phyloP scores from a whole-genome alignment of 148 eudicot genomes.

The Oxyria digyna region DNA sequence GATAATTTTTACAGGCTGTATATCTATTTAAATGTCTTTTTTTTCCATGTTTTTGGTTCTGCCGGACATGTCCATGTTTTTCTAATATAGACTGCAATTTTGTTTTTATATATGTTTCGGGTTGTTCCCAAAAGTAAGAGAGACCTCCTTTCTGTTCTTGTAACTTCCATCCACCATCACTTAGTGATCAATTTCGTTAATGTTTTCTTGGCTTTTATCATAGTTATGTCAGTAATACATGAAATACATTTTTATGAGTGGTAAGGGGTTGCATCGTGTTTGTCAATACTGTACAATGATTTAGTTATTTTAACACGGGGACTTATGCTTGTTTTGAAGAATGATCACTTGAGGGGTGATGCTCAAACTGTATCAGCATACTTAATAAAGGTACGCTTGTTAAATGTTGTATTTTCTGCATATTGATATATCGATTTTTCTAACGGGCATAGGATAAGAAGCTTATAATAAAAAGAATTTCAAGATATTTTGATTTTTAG shows the following conservation, averaged over 20 bases:
- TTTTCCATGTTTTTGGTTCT: neutral
- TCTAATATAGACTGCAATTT: neutral
- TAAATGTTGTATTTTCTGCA: neutral
- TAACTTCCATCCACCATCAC: conserved; percentile 2
- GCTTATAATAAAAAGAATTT: no score
- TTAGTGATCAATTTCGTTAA: neutral
- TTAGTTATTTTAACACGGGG: conserved; percentile 49
- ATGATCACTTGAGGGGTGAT: conserved; percentile 43
- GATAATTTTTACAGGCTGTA: neutral
- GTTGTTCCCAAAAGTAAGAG: neutral
- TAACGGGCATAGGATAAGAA: no score
- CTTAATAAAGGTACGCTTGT: conserved; percentile 50
- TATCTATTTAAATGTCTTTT: neutral
- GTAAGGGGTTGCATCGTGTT: neutral
- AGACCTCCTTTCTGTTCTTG: neutral
- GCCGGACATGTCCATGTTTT: neutral
- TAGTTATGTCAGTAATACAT: neutral
- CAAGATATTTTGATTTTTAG: no score
- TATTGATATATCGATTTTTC: no score
- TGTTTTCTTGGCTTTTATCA: neutral
- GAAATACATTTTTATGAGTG: neutral
- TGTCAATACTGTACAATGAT: conserved; percentile 15
- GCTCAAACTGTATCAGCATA: conserved; percentile 37
- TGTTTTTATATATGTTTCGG: neutral
- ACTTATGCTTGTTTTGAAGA: conserved; percentile 72